Base-by-base conservation (phyloP, 1,139 yeast species). In the Kodamaea suecica region DNA sequence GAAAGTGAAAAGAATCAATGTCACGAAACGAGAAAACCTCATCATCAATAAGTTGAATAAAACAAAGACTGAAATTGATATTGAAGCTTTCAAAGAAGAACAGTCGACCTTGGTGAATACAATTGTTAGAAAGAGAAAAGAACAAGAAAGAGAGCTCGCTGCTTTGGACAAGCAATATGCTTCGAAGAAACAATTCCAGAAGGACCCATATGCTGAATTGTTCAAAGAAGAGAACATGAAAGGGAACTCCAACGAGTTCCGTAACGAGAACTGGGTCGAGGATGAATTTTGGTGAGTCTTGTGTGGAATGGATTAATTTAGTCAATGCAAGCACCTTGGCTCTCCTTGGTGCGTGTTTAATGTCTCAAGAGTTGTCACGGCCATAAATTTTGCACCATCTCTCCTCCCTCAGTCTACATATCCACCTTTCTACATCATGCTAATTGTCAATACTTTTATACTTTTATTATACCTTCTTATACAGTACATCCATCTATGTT, bases 21-120 rank as follows among this genome's bases (percentile, higher is more conserved):
- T 86, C 23, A 72, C 70, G 36, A 73, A 72, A 31, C 71, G 81
- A 40, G 80, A 81, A 31, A 84, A 81, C 48, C 61, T 74, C n/a
- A 63, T 82, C 2, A 54, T 85, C 33, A 85, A 84, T 50, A 69
- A 79, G 43, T 59, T 85, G 41, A 78, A 74, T 52, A 84, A 82
- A 57, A 81, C 94, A 6, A 75, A 79, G 43, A 63, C 55, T 1
- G 76, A 70, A 41, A 48, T 52, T 4, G 31, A 62, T 7, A 66
- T 74, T 2, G 86, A 83, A 31, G 59, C 65, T 31, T 70, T 68
- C 41, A 77, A 82, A 1, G 63, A 70, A 35, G 56, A 69, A 10
- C 76, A 71, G 42, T 56, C 64, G 34, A 64, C 62, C 21, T 53
- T 61, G 39, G 50, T 63, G 5, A 66, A 62, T 27, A 58, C 58